Percentiles rank a stretch among this genome's conserved stretches.
These are phyloP conservation scores for Phytopythium cucurbitacearum DNA, from an alignment of 352 stramenopile species.

Conservation along the genomic window DNA sequence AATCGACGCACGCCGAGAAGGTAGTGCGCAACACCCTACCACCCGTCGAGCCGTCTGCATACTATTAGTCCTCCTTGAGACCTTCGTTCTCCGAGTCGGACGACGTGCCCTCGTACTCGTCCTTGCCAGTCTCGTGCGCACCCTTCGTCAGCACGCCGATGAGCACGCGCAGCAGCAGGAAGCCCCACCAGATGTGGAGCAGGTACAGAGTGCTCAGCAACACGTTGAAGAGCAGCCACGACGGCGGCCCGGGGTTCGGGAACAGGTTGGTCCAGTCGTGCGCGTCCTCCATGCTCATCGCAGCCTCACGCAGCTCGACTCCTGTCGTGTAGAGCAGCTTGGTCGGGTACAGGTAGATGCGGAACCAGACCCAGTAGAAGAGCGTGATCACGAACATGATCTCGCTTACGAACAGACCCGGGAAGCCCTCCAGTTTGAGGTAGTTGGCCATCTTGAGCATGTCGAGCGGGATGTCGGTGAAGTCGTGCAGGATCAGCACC, in stretches of 20 bases:
- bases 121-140: conserved; percentile 70
- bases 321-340: conserved; percentile 79
- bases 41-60: no score
- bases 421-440: conserved; percentile 77
- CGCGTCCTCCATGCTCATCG: conserved; percentile 63
- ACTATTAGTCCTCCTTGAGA: conserved; percentile 41
- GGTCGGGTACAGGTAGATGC: conserved; percentile 81
- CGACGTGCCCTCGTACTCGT: conserved; percentile 84
- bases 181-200: conserved; percentile 84
- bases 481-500: conserved; percentile 80
- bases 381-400: conserved; percentile 67
- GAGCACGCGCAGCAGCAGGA: conserved; percentile 67
- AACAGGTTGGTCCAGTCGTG: conserved; percentile 69
- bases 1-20: no score
- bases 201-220: conserved; percentile 69
- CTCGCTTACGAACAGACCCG: conserved; percentile 67
- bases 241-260: conserved; percentile 60
- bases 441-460: conserved; percentile 90
- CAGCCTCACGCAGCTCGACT: conserved; percentile 70
- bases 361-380: conserved; percentile 78
- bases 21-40: no score
- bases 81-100: conserved; percentile 73
- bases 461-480: conserved; percentile 87
- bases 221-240: conserved; percentile 81
- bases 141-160: conserved; percentile 69